A percentile compares a stretch with the other conserved stretches of the same genome.
phyloP scores from a whole-genome alignment of 805 yeast species.

The Saccharomycopsis malanga region DNA sequence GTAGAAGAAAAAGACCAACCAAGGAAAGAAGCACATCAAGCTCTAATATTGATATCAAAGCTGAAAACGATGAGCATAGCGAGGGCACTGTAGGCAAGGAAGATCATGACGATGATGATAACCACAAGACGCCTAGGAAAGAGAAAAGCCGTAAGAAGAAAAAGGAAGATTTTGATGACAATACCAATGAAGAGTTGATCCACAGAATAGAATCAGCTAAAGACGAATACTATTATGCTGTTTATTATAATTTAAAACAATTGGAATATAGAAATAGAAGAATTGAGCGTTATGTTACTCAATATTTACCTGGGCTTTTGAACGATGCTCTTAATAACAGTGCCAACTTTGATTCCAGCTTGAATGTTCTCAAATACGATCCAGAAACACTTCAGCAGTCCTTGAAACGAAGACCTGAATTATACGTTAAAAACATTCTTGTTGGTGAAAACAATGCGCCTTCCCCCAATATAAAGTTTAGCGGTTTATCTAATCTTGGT shows the following conservation, averaged over 20 bases:
- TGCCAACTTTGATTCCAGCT: neutral
- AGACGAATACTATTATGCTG: conserved; percentile 21
- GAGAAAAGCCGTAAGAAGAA: conserved; percentile 14
- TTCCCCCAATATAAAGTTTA: conserved; percentile 30
- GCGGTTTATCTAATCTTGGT: conserved; percentile 66
- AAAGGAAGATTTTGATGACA: conserved; percentile 21
- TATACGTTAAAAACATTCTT: conserved; percentile 31
- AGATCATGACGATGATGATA: conserved; percentile 9
- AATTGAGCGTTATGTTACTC: conserved; percentile 9
- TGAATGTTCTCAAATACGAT: neutral
- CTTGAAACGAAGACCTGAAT: conserved; percentile 1
- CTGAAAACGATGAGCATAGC: neutral
- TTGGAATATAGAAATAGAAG: conserved; percentile 16
- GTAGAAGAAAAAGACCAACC: neutral
- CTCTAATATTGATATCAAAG: neutral
- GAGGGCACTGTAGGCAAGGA: neutral
- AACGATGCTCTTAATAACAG: neutral
- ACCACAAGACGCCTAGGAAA: conserved; percentile 3
- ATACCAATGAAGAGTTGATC: conserved; percentile 23
- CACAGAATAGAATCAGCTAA: conserved; percentile 24
- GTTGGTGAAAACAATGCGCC: conserved; percentile 27
- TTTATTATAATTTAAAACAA: conserved; percentile 23
- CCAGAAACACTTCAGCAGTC: neutral
- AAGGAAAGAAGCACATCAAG: neutral
- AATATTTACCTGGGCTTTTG: conserved; percentile 4